These are phyloP conservation scores for Ascoidea asiatica DNA, from an alignment of 805 yeast species.

Conservation along the genomic window DNA sequence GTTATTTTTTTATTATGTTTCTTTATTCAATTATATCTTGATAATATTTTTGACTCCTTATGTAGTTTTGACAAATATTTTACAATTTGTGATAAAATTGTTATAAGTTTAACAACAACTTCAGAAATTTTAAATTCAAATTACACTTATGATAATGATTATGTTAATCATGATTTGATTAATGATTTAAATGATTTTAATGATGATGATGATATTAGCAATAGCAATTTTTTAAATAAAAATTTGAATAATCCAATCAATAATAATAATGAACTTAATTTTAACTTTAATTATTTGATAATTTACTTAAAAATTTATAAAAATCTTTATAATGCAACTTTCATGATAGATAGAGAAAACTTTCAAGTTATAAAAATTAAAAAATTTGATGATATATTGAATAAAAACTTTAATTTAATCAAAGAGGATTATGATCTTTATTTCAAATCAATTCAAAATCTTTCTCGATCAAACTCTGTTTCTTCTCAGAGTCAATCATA, in stretches of 20 bases:
- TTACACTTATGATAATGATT: neutral
- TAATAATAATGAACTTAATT: neutral
- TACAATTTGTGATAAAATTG: neutral
- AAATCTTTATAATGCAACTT: neutral
- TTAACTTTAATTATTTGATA: too few relatives aligned
- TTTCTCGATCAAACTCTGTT: neutral
- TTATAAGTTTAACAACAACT: too few relatives aligned
- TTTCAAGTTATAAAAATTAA: neutral
- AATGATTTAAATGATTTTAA: neutral
- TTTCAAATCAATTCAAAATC: too few relatives aligned
- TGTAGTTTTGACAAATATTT: neutral
- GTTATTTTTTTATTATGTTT: neutral
- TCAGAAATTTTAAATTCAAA: too few relatives aligned
- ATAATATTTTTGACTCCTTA: neutral
- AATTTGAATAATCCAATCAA: too few relatives aligned
- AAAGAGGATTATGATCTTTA: neutral
- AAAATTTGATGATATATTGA: neutral
- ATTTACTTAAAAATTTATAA: too few relatives aligned
- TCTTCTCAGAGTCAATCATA: neutral
- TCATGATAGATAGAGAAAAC: neutral
- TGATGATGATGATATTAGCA: neutral
- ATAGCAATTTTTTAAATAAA: too few relatives aligned
- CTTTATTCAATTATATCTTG: conserved; percentile 1
- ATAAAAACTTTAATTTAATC: neutral
- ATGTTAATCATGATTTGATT: neutral